Evolutionary conservation across 164 flowering plant genomes (phyloP), one percentile per base, ranked within the genome.

Genomic region (Berberis thunbergii): DNA sequence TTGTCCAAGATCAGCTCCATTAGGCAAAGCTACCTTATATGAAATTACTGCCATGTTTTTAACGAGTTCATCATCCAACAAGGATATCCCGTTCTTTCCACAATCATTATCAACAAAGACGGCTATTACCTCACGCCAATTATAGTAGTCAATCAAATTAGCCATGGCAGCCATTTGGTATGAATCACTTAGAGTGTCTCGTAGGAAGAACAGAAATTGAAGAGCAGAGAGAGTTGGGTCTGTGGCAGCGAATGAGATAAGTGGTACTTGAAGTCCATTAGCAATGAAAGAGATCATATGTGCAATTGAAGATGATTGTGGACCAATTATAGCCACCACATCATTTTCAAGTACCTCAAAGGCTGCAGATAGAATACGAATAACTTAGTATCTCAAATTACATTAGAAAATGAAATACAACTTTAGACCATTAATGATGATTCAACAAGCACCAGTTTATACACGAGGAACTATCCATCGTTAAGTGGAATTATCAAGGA

Each of bases 171-270:
- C 54, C 97, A 91, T 91, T 69, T 91, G 97, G 65, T 66, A 63
- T 57, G 77, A 65, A 65, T 88, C 96, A 59, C 86, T 86, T 54
- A 67, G 81, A 2, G 88, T 76, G 8, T 77, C 79, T 12, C 95
- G 81, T 43, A 90, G 41, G 57, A 90, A 88, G 69, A 62, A 88
- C 2, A 93, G 91, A 62, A 76, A 85, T 63, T 91, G 96, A 48
- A 81, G 84, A 40, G 97, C 72, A 58, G 97, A 86, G 1, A 91
- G 83, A 62, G 88, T 80, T 10, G 97, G 94, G 66, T 91, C 97
- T 43, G 96, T 88, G 53, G 89, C 93, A 43, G 83, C 85, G 73
- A 73, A 91, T 41, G 98, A 87, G 57, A 91, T 45, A 43, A 87
- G 83, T 10, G 98, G 98, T 41, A 91, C 85, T 60, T 85, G 81